Percentiles rank a stretch among this genome's conserved stretches.
phyloP scores from a whole-genome alignment of 345 rosid genomes.

The Gossypium herbaceum region DNA sequence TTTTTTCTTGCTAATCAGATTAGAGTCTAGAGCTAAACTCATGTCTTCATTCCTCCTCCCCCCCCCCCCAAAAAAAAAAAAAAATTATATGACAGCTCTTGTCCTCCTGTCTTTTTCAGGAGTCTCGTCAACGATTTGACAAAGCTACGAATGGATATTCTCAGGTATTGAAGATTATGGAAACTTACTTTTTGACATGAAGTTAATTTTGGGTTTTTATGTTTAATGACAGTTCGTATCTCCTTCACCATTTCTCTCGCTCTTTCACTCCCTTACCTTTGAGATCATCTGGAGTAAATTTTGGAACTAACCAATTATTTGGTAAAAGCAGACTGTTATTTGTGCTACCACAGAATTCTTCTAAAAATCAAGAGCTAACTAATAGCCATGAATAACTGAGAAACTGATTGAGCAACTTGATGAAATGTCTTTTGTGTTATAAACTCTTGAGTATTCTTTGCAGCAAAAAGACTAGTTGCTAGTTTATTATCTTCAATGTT shows the following conservation, averaged over 20 bases:
- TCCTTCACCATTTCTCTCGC: not conserved
- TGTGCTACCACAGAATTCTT: not conserved
- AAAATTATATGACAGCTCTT: not conserved
- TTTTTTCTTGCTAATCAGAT: not conserved
- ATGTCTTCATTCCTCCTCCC: not conserved
- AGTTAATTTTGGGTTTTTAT: not conserved
- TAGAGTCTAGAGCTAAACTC: not conserved
- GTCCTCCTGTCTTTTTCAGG: constrained; percentile 39
- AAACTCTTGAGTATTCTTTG: not conserved
- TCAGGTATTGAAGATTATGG: constrained; percentile 48
- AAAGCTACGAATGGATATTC: constrained; percentile 60
- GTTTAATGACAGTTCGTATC: not conserved
- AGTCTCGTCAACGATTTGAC: constrained; percentile 53
- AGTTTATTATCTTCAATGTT: not conserved
- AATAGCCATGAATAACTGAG: not conserved
- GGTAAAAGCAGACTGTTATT: not conserved
- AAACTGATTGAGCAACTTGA: not conserved
- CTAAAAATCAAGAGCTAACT: constrained; percentile 1
- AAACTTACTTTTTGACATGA: not conserved
- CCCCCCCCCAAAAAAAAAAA: not conserved
- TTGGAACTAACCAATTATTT: constrained; percentile 1
- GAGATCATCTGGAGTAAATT: not conserved
- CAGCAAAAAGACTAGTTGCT: not conserved
- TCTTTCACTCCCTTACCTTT: not conserved
- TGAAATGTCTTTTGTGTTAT: not conserved